phyloP scores from a whole-genome alignment of 2,329 filamentous ascomycete genomes.

The Fusarium humuli region DNA sequence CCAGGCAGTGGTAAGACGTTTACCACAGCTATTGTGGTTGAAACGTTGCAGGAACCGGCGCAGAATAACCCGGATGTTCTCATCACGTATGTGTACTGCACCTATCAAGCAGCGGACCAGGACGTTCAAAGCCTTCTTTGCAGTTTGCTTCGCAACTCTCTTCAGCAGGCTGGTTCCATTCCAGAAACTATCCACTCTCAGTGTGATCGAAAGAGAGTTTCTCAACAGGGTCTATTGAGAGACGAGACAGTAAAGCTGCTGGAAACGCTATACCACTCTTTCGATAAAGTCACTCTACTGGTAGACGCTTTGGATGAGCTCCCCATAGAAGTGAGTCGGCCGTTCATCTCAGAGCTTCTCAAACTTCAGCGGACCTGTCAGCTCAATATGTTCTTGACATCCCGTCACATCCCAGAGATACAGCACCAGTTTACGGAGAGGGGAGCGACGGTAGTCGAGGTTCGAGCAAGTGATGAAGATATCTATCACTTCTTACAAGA shows the following conservation, averaged over 20 bases:
- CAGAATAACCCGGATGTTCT: accelerated
- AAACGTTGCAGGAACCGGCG: background rate
- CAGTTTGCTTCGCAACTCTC: background rate
- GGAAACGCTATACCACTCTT: background rate
- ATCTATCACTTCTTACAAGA: accelerated
- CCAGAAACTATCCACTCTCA: accelerated
- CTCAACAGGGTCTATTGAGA: background rate
- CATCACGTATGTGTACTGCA: background rate
- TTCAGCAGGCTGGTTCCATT: accelerated
- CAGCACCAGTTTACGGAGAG: accelerated
- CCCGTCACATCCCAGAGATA: background rate
- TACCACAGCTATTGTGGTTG: background rate
- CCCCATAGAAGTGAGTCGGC: accelerated
- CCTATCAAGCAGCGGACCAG: accelerated
- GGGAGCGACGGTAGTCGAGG: accelerated
- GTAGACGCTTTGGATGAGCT: background rate
- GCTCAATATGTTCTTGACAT: accelerated
- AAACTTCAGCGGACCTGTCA: accelerated
- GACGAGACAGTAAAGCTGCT: accelerated
- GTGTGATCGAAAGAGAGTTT: background rate
- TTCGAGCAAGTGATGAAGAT: background rate
- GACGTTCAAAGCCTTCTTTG: background rate
- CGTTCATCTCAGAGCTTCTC: background rate
- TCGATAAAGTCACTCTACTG: background rate
- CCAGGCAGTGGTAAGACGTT: background rate